Evolutionary conservation across 768 basidiomycete genomes (phyloP).

Genomic region (Cyclocybe cylindracea): DNA sequence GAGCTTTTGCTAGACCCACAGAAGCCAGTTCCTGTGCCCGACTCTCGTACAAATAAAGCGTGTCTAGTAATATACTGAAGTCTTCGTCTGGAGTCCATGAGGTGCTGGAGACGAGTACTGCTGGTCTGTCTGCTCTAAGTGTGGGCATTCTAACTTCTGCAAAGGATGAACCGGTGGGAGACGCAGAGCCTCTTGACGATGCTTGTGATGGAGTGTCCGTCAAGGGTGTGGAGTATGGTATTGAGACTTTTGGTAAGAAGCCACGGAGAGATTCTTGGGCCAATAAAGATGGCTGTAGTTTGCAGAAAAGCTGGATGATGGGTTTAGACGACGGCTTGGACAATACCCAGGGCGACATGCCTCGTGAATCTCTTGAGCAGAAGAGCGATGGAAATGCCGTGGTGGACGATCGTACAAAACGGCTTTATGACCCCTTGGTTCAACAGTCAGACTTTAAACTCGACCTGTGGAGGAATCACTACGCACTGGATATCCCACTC

Average conservation of each 20-base stretch:
- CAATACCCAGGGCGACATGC: conserved; percentile 35
- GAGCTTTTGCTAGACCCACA: conserved; percentile 2
- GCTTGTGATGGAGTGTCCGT: conserved; percentile 39
- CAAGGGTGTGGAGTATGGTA: conserved; percentile 63
- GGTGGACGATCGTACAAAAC: conserved; percentile 93
- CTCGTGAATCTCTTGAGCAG: conserved; percentile 74
- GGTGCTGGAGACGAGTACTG: conserved; percentile 87
- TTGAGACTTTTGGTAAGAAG: conserved; percentile 54
- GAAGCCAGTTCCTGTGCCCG: conserved; percentile 39
- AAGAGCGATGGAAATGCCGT: conserved; percentile 72
- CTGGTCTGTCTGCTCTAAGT: conserved; percentile 75
- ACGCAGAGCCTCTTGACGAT: conserved; percentile 12
- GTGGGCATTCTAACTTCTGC: conserved; percentile 39
- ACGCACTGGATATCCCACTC: conserved; percentile 81
- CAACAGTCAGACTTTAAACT: not conserved
- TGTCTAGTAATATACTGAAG: conserved; percentile 79
- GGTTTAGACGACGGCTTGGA: not conserved
- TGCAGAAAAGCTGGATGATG: conserved; percentile 47
- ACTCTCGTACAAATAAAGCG: conserved; percentile 69
- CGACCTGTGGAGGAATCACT: not conserved
- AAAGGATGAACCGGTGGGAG: conserved; percentile 31
- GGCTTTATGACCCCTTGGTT: conserved; percentile 68
- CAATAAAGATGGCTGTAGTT: conserved; percentile 40
- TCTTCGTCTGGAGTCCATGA: conserved; percentile 99
- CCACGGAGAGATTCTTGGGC: conserved; percentile 33